These are phyloP conservation scores for Bocquillonia castaneifolia DNA, from an alignment of 441 rosid species.

Conservation along the genomic window DNA sequence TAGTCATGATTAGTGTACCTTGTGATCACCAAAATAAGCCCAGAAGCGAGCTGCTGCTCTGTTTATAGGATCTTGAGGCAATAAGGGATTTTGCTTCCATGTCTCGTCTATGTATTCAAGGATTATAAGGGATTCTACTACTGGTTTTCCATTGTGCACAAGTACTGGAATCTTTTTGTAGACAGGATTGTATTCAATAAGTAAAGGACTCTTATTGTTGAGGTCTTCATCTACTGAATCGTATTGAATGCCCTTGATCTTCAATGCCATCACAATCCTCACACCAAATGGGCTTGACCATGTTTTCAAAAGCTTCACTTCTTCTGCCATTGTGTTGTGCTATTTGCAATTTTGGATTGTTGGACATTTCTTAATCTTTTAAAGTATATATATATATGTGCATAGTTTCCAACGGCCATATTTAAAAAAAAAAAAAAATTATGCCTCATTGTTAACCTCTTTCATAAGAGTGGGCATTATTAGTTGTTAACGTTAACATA, in stretches of 20 bases:
- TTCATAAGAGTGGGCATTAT: no score
- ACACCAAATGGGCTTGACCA: constrained; percentile 31
- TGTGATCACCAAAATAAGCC: constrained; percentile 29
- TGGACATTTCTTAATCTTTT: background rate
- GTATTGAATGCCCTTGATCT: constrained; percentile 21
- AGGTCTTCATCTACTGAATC: constrained; percentile 27
- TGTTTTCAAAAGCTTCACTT: constrained; percentile 28
- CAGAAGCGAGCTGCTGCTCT: constrained; percentile 24
- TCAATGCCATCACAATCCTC: constrained; percentile 27
- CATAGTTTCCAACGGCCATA: background rate
- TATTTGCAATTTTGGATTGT: background rate
- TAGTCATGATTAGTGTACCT: constrained; percentile 6
- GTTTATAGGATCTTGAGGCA: constrained; percentile 23
- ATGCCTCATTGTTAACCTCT: no score
- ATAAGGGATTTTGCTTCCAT: constrained; percentile 23
- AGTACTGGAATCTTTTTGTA: constrained; percentile 32
- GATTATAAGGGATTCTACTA: constrained; percentile 25
- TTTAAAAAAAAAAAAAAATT: background rate
- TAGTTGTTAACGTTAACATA: no score
- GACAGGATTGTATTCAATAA: constrained; percentile 25
- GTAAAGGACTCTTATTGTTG: constrained; percentile 23
- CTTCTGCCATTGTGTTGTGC: constrained; percentile 8
- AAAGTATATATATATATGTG: background rate
- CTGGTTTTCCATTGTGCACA: constrained; percentile 21
- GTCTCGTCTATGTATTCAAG: constrained; percentile 29